These are phyloP conservation scores for Penicillium decumbens DNA, from an alignment of 2,329 filamentous ascomycete species.

Conservation along the genomic window DNA sequence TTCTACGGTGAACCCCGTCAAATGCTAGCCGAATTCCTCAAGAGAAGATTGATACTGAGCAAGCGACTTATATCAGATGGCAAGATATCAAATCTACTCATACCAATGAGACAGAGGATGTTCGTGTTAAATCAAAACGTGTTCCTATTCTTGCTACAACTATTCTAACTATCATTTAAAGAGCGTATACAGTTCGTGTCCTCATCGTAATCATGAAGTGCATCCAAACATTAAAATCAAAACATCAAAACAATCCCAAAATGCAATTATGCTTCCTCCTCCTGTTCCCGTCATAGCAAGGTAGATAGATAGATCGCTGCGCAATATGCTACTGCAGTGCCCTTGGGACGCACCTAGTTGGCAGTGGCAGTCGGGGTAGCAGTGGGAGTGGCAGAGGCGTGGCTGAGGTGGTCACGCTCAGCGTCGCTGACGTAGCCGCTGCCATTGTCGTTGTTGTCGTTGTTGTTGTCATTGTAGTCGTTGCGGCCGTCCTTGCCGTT, in stretches of 20 bases:
- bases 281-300: background rate
- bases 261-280: background rate
- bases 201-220: slow-evolving; percentile 14
- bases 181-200: slow-evolving; percentile 23
- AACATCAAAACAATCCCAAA: background rate
- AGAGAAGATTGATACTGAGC: background rate
- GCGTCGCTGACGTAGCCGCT: slow-evolving; percentile 2
- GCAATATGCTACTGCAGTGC: background rate
- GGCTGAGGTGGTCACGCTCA: slow-evolving; percentile 3
- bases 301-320: background rate
- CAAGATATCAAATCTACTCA: slow-evolving; percentile 58
- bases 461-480: slow-evolving; percentile 6
- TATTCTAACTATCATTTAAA: slow-evolving; percentile 6
- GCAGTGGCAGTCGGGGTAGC: background rate
- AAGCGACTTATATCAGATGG: slow-evolving; percentile 48
- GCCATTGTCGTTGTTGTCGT: slow-evolving; percentile 1
- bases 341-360: background rate
- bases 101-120: background rate
- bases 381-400: background rate
- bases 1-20: background rate
- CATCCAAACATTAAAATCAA: slow-evolving; percentile 4
- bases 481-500: slow-evolving; percentile 5
- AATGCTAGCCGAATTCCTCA: slow-evolving; percentile 3
- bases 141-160: slow-evolving; percentile 5
- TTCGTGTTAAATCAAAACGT: slow-evolving; percentile 1